phyloP scores from a whole-genome alignment of 73 alveolate genomes.

The Paramecium caudatum region DNA sequence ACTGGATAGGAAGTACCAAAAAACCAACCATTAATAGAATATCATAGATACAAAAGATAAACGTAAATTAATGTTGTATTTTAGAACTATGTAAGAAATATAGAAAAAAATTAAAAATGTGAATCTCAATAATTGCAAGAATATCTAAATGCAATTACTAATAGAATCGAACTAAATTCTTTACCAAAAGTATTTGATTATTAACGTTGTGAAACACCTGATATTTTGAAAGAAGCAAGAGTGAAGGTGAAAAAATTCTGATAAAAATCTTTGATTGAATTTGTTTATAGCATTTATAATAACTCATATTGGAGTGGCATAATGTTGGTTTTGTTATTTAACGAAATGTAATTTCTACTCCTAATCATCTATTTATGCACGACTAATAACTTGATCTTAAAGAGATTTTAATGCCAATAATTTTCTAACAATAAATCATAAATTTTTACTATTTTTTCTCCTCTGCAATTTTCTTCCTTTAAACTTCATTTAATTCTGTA shows the following conservation, averaged over 20 bases:
- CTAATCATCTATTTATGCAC: no score
- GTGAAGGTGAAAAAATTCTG: neutral
- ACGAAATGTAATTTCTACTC: no score
- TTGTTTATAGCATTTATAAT: neutral
- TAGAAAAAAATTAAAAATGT: conserved; percentile 22
- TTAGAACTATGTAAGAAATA: conserved; percentile 7
- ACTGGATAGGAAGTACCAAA: conserved; percentile 66
- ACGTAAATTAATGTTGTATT: neutral
- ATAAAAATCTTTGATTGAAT: neutral
- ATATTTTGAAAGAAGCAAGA: conserved; percentile 31
- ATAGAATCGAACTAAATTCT: neutral
- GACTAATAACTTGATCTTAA: no score
- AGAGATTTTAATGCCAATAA: no score
- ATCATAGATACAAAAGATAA: neutral
- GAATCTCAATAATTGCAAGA: conserved; percentile 20
- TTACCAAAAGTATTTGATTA: conserved; percentile 9
- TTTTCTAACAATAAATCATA: no score
- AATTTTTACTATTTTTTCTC: no score
- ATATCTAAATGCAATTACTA: conserved; percentile 6
- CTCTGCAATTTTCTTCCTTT: no score
- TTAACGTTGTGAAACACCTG: conserved; percentile 14
- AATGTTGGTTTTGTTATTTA: no score
- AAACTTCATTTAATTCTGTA: no score
- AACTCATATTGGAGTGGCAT: no score
- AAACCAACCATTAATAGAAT: neutral